Conservation (phyloP, 495 filamentous ascomycete species). For the Penicillium flavigenum region DNA sequence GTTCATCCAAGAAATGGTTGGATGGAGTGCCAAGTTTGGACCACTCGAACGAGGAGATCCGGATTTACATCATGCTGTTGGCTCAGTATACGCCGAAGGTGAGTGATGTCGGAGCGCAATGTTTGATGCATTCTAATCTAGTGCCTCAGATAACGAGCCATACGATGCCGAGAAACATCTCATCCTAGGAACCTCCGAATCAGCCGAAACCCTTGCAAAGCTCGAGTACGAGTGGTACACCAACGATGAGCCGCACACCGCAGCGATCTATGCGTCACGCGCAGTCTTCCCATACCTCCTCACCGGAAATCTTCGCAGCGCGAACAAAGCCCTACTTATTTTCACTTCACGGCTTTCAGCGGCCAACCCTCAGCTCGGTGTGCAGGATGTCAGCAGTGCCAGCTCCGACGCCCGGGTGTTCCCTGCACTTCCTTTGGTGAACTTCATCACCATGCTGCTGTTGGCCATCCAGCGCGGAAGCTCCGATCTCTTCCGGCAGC, state of each 20-base stretch:
- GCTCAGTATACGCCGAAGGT: slow-evolving; percentile 82
- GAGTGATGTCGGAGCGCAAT: slow-evolving; percentile 10
- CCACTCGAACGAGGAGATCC: slow-evolving; percentile 91
- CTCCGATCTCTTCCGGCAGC: slow-evolving; percentile 75
- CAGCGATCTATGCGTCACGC: slow-evolving; percentile 83
- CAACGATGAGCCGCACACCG: slow-evolving; percentile 82
- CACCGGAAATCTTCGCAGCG: slow-evolving; percentile 83
- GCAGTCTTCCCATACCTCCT: slow-evolving; percentile 91
- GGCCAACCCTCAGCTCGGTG: slow-evolving; percentile 64
- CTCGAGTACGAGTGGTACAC: slow-evolving; percentile 95
- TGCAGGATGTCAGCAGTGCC: slow-evolving; percentile 78
- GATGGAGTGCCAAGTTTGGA: slow-evolving; percentile 82
- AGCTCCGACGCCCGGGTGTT: slow-evolving; percentile 77
- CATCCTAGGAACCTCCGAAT: slow-evolving; percentile 84
- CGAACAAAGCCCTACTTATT: slow-evolving; percentile 73
- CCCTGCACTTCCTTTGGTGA: slow-evolving; percentile 81
- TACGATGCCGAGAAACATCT: slow-evolving; percentile 94
- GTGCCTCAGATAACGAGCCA: slow-evolving; percentile 66
- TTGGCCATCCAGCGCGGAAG: slow-evolving; percentile 79
- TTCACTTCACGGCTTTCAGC: slow-evolving; percentile 73
- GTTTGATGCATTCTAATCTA: slow-evolving; percentile 16
- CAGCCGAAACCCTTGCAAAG: slow-evolving; percentile 70
- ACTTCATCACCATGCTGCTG: slow-evolving; percentile 83
- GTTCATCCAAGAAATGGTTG: slow-evolving; percentile 83
- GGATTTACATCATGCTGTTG: slow-evolving; percentile 91